Evolutionary conservation across 148 eudicot species (phyloP).

Genomic region (Agrostemma githago): DNA sequence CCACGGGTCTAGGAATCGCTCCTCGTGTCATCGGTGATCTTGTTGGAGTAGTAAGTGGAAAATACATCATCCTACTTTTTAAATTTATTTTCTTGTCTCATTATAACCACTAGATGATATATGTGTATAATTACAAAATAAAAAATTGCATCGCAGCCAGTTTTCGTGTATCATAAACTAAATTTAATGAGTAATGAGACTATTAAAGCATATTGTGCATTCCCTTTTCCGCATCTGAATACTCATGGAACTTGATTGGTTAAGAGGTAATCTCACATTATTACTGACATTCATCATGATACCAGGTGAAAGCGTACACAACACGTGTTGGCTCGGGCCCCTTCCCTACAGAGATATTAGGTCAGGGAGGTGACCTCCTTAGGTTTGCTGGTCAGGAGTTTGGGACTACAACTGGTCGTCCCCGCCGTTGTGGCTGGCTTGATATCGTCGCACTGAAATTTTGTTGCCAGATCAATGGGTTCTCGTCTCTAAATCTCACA

Average conservation of each 20-base stretch:
- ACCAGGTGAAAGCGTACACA: constrained; percentile 95
- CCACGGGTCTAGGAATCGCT: constrained; percentile 96
- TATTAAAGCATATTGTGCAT: background rate
- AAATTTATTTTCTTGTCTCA: background rate
- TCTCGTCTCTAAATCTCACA: constrained; percentile 85
- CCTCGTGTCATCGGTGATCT: constrained; percentile 90
- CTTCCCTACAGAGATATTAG: constrained; percentile 86
- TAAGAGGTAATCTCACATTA: background rate
- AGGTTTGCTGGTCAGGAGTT: constrained; percentile 96
- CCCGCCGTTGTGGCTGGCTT: constrained; percentile 99
- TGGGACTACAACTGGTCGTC: constrained; percentile 94
- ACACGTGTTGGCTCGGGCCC: constrained; percentile 99
- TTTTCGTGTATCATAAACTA: too few relatives aligned
- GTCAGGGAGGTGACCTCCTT: constrained; percentile 72
- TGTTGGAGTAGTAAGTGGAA: constrained; percentile 78
- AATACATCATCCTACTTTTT: background rate
- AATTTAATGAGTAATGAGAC: background rate
- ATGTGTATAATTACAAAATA: background rate
- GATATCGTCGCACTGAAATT: constrained; percentile 79
- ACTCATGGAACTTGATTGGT: background rate
- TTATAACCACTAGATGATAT: background rate
- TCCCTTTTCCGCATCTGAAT: background rate
- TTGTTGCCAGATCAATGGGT: constrained; percentile 84
- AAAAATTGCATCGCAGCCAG: background rate
- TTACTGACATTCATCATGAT: constrained; percentile 4